Conservation (phyloP, 2,329 filamentous ascomycete genomes). For the Botrytis galanthina region DNA sequence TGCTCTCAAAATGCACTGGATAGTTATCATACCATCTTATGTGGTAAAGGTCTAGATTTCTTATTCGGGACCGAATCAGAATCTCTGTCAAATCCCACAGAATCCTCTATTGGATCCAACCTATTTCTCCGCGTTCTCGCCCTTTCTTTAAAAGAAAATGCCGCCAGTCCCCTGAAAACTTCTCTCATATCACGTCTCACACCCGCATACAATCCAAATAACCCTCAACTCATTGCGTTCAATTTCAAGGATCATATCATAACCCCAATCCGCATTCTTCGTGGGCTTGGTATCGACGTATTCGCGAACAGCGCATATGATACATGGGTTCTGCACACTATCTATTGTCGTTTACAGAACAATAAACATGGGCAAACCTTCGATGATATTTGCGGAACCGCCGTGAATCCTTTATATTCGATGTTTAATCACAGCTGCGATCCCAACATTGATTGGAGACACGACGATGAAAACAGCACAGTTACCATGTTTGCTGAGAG, state of each 20-base stretch:
- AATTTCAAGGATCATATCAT: constrained; percentile 36
- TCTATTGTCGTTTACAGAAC: constrained; percentile 38
- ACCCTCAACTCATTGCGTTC: constrained; percentile 36
- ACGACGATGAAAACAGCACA: constrained; percentile 30
- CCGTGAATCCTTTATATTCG: constrained; percentile 35
- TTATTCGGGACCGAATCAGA: constrained; percentile 28
- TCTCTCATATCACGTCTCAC: constrained; percentile 36
- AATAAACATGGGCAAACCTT: constrained; percentile 37
- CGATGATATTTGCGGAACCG: constrained; percentile 34
- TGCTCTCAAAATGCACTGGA: constrained; percentile 33
- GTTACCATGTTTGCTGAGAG: constrained; percentile 33
- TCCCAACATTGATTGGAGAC: constrained; percentile 37
- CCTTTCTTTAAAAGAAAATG: constrained; percentile 30
- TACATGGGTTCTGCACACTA: constrained; percentile 38
- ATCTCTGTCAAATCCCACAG: constrained; percentile 25
- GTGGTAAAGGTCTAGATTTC: constrained; percentile 36
- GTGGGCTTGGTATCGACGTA: constrained; percentile 36
- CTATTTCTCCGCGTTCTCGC: constrained; percentile 37
- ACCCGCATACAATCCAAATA: constrained; percentile 32
- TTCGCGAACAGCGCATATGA: constrained; percentile 35
- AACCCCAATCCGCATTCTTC: constrained; percentile 35
- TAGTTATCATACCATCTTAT: constrained; percentile 35
- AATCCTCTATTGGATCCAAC: constrained; percentile 34
- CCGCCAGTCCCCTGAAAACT: constrained; percentile 33
- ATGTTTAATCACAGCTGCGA: constrained; percentile 40